These are phyloP conservation scores for Fragaria ananassa DNA, from an alignment of 306 rosid species.

Conservation along the genomic window DNA sequence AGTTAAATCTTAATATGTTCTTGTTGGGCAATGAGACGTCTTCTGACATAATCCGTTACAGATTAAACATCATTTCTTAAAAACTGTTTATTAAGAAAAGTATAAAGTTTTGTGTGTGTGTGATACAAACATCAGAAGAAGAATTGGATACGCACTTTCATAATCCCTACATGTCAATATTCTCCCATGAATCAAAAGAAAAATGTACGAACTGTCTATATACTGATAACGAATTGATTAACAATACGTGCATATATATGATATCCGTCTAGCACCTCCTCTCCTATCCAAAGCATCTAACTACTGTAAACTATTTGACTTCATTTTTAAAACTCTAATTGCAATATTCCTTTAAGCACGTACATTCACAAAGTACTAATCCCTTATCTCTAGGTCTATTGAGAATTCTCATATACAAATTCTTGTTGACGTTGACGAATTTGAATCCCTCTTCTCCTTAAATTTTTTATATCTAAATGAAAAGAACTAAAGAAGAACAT, in stretches of 20 bases:
- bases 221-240: not conserved
- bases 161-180: not conserved
- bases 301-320: not conserved
- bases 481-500: not conserved
- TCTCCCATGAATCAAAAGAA: not conserved
- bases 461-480: not conserved
- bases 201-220: not conserved
- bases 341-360: not conserved
- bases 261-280: not conserved
- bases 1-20: too few species aligned
- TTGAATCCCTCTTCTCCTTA: not conserved
- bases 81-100: too few species aligned
- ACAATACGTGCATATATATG: not conserved
- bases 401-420: not conserved
- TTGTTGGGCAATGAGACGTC: rapidly evolving
- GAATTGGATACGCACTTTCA: not conserved
- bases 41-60: too few species aligned
- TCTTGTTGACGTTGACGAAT: not conserved
- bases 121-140: not conserved
- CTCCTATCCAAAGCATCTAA: not conserved
- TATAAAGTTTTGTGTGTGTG: not conserved
- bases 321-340: not conserved
- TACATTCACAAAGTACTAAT: not conserved
- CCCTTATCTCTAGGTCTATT: not conserved
- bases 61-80: too few species aligned